These are phyloP conservation scores for Gaertneriomyces sp. DNA, from an alignment of 192 early-diverging fungal genomes.

Conservation along the genomic window DNA sequence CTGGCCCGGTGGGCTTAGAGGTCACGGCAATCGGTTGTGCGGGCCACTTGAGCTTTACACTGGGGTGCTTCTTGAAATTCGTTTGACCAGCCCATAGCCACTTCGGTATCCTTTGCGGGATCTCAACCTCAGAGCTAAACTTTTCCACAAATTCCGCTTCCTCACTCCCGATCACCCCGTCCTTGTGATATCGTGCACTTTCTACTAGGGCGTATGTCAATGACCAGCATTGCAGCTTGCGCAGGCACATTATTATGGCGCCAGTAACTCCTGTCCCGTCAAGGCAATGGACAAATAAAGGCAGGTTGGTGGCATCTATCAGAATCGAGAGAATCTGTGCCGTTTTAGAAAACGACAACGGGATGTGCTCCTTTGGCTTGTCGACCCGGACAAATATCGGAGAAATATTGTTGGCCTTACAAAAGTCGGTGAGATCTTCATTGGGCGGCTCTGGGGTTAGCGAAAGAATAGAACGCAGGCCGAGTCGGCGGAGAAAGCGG, in stretches of 20 bases:
- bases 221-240: conserved; percentile 90
- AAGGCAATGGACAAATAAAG: conserved; percentile 86
- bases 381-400: conserved; percentile 69
- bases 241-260: conserved; percentile 75
- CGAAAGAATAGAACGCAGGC: conserved; percentile 78
- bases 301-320: conserved; percentile 67
- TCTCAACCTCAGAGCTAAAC: conserved; percentile 64
- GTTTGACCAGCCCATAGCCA: conserved; percentile 71
- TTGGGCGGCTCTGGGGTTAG: conserved; percentile 75
- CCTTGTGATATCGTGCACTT: conserved; percentile 38
- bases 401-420: conserved; percentile 58
- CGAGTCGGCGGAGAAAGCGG: conserved; percentile 70
- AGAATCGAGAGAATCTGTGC: conserved; percentile 60
- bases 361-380: conserved; percentile 80
- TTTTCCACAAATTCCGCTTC: conserved; percentile 76
- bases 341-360: conserved; percentile 71
- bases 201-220: conserved; percentile 49
- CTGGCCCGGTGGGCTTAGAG: no score
- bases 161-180: conserved; percentile 59
- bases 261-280: conserved; percentile 87
- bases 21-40: background rate
- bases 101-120: conserved; percentile 38
- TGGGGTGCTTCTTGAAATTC: conserved; percentile 64
- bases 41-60: conserved; percentile 51
- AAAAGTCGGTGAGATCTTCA: conserved; percentile 59